phyloP scores from a whole-genome alignment of 164 flowering plant species.

The Aristolochia fimbriata region DNA sequence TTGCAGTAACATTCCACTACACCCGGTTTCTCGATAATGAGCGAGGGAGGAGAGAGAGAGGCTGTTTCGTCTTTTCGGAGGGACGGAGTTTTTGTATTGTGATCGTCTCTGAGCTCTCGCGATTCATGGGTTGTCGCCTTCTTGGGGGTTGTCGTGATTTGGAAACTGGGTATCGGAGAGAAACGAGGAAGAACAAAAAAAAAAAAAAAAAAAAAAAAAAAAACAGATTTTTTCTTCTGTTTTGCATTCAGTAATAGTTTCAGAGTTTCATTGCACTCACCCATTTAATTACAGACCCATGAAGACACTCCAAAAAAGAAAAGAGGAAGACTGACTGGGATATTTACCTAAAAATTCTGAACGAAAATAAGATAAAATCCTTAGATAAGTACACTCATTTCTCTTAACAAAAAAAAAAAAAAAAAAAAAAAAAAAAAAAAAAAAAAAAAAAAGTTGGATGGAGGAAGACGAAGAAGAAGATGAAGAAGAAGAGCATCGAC shows the following conservation, averaged over 20 bases:
- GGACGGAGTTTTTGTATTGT: no score
- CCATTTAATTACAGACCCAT: no score
- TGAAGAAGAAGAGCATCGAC: background rate
- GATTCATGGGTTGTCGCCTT: no score
- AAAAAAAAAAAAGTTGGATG: background rate
- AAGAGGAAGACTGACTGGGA: background rate
- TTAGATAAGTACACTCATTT: background rate
- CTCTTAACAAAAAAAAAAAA: background rate
- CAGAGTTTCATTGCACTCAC: no score
- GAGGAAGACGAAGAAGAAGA: no score
- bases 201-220: background rate
- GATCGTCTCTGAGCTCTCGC: no score
- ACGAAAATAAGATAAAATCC: background rate
- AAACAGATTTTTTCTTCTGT: background rate
- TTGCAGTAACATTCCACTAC: no score
- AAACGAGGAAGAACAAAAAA: no score
- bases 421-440: background rate
- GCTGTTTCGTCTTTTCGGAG: no score
- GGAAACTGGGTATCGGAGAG: no score
- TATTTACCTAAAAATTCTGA: conserved; percentile 1
- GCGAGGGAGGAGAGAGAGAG: background rate
- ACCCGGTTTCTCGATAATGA: background rate
- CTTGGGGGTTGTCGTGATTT: no score
- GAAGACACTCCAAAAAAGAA: background rate
- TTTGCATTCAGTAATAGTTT: no score